Evolutionary conservation across 306 rosid genomes (phyloP), one percentile per base, ranked within the genome.

Genomic region (Canavalia ensiformis): DNA sequence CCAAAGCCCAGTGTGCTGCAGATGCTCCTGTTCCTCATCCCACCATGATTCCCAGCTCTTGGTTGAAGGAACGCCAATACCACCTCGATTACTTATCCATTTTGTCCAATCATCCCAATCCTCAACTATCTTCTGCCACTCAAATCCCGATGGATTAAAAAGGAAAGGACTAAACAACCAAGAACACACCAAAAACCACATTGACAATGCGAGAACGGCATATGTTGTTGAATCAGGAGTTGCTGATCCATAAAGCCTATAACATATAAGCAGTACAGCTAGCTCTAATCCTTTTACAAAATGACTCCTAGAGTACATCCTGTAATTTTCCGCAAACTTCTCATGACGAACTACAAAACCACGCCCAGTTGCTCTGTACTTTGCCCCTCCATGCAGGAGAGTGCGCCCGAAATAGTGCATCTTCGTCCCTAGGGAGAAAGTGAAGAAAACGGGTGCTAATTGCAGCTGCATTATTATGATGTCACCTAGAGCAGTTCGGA

Each of bases 21-120:
- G 85, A 87, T 95, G 99, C 78, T 95, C 98, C 31, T 95, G 99
- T 86, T 95, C 98, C 85, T 95, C 99, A 25, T 90, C 92, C 99
- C 99, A 95, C 99, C 99, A 95, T 2, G 99, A 95, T 81, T 95
- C 99, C 99, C 99, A 95, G 85, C 98, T 93, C 91, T 93, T 95
- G 84, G 69, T 87, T 45, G 97, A 85, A 1, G 98, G 94, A 79
- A 95, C 99, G 78, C 99, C 99, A 51, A 95, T 88, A 81, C 98
- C 99, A 8, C 99, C 99, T 58, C 85, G 93, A 87, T 91, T 90
- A 72, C 28, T 87, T 41, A 91, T 93, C 99, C 99, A 95, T 88
- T 95, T 95, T 39, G 92, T 29, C 99, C 98, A 95, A 87, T 95
- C 99, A 64, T 93, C 98, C 96, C 92, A 91, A 84, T 95, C 99